phyloP scores from a whole-genome alignment of 2,329 filamentous ascomycete species.

The Atkinsonella texensis region DNA sequence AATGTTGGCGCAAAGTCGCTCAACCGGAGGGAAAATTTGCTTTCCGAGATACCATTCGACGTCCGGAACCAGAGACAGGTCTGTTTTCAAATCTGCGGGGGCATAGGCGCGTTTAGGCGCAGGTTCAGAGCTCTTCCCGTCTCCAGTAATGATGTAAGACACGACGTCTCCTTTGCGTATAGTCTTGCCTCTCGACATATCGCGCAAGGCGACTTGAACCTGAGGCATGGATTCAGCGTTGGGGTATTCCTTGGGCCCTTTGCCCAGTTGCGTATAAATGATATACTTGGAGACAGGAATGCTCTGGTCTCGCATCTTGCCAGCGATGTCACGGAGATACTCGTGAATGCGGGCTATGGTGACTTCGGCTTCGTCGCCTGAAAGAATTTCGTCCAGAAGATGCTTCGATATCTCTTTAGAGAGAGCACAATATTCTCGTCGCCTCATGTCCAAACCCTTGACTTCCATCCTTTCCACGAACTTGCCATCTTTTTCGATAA shows the following conservation, averaged over 20 bases:
- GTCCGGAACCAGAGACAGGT: constrained; percentile 68
- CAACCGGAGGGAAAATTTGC: constrained; percentile 95
- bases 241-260: constrained; percentile 84
- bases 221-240: constrained; percentile 94
- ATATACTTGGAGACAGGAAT: constrained; percentile 81
- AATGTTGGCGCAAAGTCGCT: constrained; percentile 94
- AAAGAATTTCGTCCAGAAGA: constrained; percentile 87
- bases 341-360: constrained; percentile 87
- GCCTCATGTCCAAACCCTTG: constrained; percentile 95
- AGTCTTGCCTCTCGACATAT: constrained; percentile 74
- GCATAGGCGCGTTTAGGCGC: constrained; percentile 84
- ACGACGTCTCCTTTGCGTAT: constrained; percentile 93
- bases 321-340: constrained; percentile 72
- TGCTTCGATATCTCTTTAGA: constrained; percentile 90
- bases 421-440: constrained; percentile 89
- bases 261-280: constrained; percentile 95
- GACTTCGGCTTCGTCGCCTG: constrained; percentile 80
- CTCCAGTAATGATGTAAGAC: constrained; percentile 81
- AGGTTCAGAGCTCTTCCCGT: constrained; percentile 52
- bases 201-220: constrained; percentile 85
- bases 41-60: constrained; percentile 98
- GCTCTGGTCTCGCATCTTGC: constrained; percentile 71
- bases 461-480: constrained; percentile 92
- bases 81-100: constrained; percentile 69
- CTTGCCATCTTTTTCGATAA: constrained; percentile 79